These are phyloP conservation scores for Alternaria atra DNA, from an alignment of 2,329 filamentous ascomycete genomes.

Conservation along the genomic window DNA sequence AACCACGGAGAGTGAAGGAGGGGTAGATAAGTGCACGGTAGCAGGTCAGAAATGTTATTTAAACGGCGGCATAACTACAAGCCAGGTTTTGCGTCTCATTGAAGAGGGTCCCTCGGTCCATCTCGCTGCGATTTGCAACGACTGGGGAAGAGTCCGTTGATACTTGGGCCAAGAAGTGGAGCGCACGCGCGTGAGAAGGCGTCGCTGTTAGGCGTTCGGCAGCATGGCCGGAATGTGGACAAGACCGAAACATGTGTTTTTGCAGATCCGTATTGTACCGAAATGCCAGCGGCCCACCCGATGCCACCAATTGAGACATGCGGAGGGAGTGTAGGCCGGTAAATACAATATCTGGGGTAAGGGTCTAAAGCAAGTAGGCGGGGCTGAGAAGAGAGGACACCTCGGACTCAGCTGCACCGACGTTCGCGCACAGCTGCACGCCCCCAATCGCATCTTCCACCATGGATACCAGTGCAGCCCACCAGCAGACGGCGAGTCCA, in stretches of 20 bases:
- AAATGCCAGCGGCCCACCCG: constrained; percentile 9
- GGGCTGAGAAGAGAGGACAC: constrained; percentile 29
- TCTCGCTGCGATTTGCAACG: constrained; percentile 40
- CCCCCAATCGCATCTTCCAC: constrained; percentile 32
- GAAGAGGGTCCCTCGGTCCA: constrained; percentile 38
- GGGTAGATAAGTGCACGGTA: constrained; percentile 20
- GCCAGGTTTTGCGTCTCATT: constrained; percentile 13
- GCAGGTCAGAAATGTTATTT: constrained; percentile 30
- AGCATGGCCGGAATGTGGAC: background rate
- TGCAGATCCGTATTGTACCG: constrained; percentile 11
- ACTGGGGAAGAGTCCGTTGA: constrained; percentile 24
- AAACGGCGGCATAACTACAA: constrained; percentile 23
- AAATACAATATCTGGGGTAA: constrained; percentile 26
- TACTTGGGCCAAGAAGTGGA: constrained; percentile 29
- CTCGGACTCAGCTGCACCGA: constrained; percentile 27
- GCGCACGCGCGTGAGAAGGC: constrained; percentile 19
- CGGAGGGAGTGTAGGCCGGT: constrained; percentile 11
- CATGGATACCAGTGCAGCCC: constrained; percentile 43
- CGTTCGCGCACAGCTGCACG: constrained; percentile 21
- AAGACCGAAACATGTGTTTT: constrained; percentile 11
- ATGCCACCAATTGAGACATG: constrained; percentile 26
- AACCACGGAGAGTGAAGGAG: constrained; percentile 26
- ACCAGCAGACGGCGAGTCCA: constrained; percentile 43
- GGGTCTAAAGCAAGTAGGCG: constrained; percentile 28
- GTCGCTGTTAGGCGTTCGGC: constrained; percentile 18